These are phyloP conservation scores for Heteromeles arbutifolia DNA, from an alignment of 306 rosid species.

Conservation along the genomic window DNA sequence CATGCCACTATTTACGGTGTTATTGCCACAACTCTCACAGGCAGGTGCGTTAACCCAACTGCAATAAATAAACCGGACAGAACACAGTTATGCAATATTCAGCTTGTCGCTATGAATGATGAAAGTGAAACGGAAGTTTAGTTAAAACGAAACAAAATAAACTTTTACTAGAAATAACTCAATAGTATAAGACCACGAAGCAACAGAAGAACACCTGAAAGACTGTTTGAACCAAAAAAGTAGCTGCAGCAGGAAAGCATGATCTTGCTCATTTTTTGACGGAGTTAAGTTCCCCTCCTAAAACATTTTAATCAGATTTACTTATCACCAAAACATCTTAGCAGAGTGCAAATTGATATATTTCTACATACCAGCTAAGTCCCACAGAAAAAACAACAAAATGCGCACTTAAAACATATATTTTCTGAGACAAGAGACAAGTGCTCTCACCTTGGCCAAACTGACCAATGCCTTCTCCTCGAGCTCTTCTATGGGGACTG, in stretches of 20 bases:
- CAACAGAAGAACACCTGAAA: conserved; percentile 57
- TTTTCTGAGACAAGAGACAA: not conserved
- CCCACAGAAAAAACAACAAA: not conserved
- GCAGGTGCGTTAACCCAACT: conserved; percentile 86
- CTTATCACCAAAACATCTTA: conserved; percentile 11
- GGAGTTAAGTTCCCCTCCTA: conserved; percentile 85
- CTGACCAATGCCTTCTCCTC: conserved; percentile 83
- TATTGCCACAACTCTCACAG: conserved; percentile 64
- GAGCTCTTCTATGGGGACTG: conserved; percentile 75
- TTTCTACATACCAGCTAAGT: not conserved
- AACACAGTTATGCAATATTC: not conserved
- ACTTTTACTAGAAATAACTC: not conserved
- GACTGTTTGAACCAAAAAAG: conserved; percentile 93
- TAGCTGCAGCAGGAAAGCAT: conserved; percentile 83
- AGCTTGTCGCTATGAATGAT: not conserved
- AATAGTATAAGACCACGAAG: conserved; percentile 3
- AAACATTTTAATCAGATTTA: conserved; percentile 27
- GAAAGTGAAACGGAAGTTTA: not conserved
- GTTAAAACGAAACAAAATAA: not conserved
- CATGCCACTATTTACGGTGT: conserved; percentile 44
- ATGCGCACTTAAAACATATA: not conserved
- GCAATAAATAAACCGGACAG: conserved; percentile 10
- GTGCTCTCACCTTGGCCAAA: conserved; percentile 71
- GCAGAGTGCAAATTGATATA: not conserved
- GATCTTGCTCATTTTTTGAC: conserved; percentile 60